Conservation (phyloP, 768 basidiomycete species). For the Epithele typhae region DNA sequence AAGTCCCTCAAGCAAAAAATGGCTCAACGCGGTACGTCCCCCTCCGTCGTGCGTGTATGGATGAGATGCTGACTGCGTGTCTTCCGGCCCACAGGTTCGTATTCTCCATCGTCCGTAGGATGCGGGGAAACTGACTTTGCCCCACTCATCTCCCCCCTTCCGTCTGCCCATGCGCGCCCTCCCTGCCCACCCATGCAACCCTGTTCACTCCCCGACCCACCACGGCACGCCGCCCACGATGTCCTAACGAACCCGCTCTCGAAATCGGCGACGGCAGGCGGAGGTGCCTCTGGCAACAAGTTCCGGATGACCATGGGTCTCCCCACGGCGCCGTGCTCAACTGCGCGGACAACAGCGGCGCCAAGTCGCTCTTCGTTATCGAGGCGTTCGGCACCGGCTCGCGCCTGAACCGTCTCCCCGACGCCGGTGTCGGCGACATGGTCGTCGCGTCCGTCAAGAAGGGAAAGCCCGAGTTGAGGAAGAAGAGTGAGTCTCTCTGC, state of each 20-base stretch:
- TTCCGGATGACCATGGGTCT: constrained; percentile 94
- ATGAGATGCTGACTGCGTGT: constrained; percentile 9
- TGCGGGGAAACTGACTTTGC: constrained; percentile 7
- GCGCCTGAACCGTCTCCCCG: constrained; percentile 94
- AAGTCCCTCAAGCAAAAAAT: constrained; percentile 30
- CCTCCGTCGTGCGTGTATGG: background rate
- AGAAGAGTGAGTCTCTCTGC: constrained; percentile 77
- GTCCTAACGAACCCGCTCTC: too few species aligned
- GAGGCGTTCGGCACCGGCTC: constrained; percentile 95
- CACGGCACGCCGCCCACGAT: too few species aligned
- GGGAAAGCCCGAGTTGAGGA: constrained; percentile 98
- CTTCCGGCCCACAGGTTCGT: constrained; percentile 5
- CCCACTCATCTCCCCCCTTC: background rate
- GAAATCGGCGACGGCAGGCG: constrained; percentile 27
- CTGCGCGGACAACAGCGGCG: constrained; percentile 99
- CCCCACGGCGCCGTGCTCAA: constrained; percentile 93
- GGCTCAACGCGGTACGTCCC: constrained; percentile 32
- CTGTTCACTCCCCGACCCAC: too few species aligned
- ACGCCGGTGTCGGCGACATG: constrained; percentile 94
- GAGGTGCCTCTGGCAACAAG: constrained; percentile 87
- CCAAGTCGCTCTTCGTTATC: constrained; percentile 92
- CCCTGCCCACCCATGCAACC: too few species aligned
- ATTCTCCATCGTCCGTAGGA: background rate
- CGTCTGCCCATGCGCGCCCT: too few species aligned
- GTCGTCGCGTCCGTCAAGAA: constrained; percentile 98